Percentiles rank a stretch among this genome's conserved stretches.
These are phyloP conservation scores for Cicer pinnatifidum DNA, from an alignment of 306 rosid genomes.

Conservation along the genomic window DNA sequence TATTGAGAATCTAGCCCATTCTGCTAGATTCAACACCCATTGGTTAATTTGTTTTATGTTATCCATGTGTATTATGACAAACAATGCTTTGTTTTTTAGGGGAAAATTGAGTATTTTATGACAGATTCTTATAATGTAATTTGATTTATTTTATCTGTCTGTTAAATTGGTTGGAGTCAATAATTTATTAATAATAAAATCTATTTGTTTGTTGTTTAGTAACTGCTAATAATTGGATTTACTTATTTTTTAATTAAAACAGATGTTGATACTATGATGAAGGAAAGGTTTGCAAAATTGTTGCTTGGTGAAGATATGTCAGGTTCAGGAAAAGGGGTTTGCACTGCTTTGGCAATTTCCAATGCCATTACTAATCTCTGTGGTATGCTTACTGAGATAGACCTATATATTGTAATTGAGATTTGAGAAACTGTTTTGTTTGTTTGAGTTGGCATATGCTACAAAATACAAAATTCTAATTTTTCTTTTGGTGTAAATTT, in stretches of 20 bases:
- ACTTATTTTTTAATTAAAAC: conserved; percentile 30
- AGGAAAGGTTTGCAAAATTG: conserved; percentile 89
- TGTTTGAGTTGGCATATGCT: neutral
- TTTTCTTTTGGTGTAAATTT: neutral
- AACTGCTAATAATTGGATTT: conserved; percentile 17
- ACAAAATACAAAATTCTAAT: conserved; percentile 10
- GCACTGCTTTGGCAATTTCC: conserved; percentile 88
- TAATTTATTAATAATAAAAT: conserved; percentile 27
- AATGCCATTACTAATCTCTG: conserved; percentile 95
- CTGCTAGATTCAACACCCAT: no score
- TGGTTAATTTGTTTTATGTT: no score
- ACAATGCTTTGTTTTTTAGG: no score
- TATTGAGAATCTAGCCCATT: no score
- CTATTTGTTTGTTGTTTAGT: conserved; percentile 23
- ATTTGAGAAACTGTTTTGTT: conserved; percentile 18
- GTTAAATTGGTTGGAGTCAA: conserved; percentile 20
- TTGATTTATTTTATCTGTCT: neutral
- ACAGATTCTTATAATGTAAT: no score
- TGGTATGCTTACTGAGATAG: conserved; percentile 54
- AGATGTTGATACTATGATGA: conserved; percentile 87
- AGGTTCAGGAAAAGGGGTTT: conserved; percentile 95
- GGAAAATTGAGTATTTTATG: no score
- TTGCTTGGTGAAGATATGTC: conserved; percentile 98
- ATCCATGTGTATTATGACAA: no score
- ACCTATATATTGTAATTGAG: neutral